A percentile compares a stretch with the other conserved stretches of the same genome.
Evolutionary conservation across 768 basidiomycete species (phyloP).

Genomic region (Auriscalpium microsporum): DNA sequence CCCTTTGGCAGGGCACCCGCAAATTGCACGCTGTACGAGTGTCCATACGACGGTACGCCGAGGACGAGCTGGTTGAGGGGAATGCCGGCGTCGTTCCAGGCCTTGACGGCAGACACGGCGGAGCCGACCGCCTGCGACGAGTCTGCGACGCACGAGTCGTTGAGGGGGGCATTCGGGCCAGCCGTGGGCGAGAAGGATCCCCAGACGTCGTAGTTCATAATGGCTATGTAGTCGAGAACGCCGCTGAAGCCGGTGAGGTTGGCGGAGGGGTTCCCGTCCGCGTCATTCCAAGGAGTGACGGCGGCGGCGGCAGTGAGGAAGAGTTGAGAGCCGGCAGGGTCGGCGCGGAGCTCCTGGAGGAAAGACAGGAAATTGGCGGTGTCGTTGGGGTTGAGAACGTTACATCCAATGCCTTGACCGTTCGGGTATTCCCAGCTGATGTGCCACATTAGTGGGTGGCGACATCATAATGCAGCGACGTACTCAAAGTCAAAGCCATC

Average conservation of each 20-base stretch:
- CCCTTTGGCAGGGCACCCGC: constrained; percentile 28
- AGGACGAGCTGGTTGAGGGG: constrained; percentile 68
- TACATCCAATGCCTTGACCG: constrained; percentile 59
- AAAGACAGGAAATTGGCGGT: constrained; percentile 73
- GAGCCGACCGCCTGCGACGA: constrained; percentile 54
- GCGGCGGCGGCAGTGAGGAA: constrained; percentile 68
- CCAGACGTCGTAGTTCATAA: constrained; percentile 68
- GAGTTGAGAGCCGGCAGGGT: constrained; percentile 43
- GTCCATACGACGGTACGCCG: constrained; percentile 79
- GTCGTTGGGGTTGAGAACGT: constrained; percentile 53
- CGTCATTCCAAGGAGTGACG: constrained; percentile 55
- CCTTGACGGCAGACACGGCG: constrained; percentile 60
- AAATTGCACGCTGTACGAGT: constrained; percentile 46
- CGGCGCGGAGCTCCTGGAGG: constrained; percentile 58
- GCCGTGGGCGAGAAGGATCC: constrained; percentile 35
- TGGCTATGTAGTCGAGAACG: constrained; percentile 64
- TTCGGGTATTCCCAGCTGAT: constrained; percentile 45
- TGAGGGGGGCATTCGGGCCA: constrained; percentile 80
- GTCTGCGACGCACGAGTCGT: constrained; percentile 62
- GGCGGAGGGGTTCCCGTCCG: constrained; percentile 44
- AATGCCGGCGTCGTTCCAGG: constrained; percentile 76
- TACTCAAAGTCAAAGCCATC: constrained; percentile 14
- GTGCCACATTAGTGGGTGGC: constrained; percentile 19
- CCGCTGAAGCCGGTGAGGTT: constrained; percentile 61
- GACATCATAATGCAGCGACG: neutral